phyloP scores from a whole-genome alignment of 331 rosid genomes.

The Malus hybrid region DNA sequence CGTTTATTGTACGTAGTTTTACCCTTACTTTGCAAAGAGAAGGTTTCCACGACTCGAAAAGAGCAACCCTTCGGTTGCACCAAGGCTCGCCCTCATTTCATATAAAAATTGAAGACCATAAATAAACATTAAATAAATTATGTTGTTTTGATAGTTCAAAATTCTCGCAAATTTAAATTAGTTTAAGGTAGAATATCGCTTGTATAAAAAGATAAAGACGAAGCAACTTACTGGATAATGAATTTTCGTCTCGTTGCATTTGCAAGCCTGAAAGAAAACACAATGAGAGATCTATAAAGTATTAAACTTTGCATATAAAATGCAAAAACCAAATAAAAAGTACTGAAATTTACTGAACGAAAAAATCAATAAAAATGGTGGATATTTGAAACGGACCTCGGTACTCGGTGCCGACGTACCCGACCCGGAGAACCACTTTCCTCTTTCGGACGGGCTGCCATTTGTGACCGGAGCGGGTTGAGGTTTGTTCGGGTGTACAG shows the following conservation, averaged over 20 bases:
- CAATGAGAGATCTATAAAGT: neutral
- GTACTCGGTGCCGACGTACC: constrained; percentile 78
- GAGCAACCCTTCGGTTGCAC: too few species aligned
- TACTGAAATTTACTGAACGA: neutral
- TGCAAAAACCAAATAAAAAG: neutral
- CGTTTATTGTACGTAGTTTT: too few species aligned
- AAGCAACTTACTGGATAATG: constrained; percentile 51
- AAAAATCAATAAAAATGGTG: neutral
- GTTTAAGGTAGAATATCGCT: too few species aligned
- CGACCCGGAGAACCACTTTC: constrained; percentile 78
- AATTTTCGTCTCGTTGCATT: constrained; percentile 54
- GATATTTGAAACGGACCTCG: constrained; percentile 42
- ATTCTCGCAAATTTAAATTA: too few species aligned
- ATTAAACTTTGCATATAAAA: neutral
- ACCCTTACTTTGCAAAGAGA: too few species aligned
- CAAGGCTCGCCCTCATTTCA: too few species aligned
- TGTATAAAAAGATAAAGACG: too few species aligned
- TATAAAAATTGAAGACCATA: neutral
- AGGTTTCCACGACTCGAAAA: too few species aligned
- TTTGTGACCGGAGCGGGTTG: constrained; percentile 7
- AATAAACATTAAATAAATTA: neutral
- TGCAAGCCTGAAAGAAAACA: constrained; percentile 59
- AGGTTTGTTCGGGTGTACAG: neutral
- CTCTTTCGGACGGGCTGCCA: constrained; percentile 74
- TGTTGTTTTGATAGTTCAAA: neutral